Conservation (phyloP, 129 eudicot species). For the Flaveria brownii region DNA sequence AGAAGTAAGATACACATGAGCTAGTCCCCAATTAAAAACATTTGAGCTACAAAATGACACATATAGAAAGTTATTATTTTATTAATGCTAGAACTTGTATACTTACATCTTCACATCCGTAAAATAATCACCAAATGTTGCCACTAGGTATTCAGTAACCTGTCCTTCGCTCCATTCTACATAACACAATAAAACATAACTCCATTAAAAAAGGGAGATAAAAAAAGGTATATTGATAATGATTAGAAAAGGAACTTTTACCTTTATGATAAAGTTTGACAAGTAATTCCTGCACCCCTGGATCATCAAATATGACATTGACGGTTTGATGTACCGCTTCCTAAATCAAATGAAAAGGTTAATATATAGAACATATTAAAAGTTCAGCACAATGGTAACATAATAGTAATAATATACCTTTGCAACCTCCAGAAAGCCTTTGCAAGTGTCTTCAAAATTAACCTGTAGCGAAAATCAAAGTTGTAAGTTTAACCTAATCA, state of each 20-base stretch:
- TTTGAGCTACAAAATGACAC: not conserved
- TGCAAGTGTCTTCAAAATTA: constrained; percentile 98
- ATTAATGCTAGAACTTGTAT: not conserved
- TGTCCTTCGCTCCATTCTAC: constrained; percentile 98
- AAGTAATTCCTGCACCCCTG: constrained; percentile 93
- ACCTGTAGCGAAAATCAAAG: constrained; percentile 51
- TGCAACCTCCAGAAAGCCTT: constrained; percentile 98
- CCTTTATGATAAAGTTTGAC: constrained; percentile 94
- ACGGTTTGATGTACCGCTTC: constrained; percentile 96
- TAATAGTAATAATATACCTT: constrained; percentile 52
- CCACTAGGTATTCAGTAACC: constrained; percentile 95
- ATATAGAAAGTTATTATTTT: not conserved
- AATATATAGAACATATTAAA: not conserved
- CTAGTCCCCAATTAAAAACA: not conserved
- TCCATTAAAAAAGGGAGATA: not conserved
- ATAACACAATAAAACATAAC: not conserved
- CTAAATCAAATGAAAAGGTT: constrained; percentile 35
- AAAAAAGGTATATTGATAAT: not conserved
- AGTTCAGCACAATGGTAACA: not conserved
- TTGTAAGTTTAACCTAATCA: constrained; percentile 12
- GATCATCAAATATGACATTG: constrained; percentile 93
- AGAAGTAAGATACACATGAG: not conserved
- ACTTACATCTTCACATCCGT: constrained; percentile 89
- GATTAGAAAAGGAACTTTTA: constrained; percentile 10
- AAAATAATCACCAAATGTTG: constrained; percentile 91